These are phyloP conservation scores for Periconia macrospinosa DNA, from an alignment of 2,329 filamentous ascomycete species.

Conservation along the genomic window DNA sequence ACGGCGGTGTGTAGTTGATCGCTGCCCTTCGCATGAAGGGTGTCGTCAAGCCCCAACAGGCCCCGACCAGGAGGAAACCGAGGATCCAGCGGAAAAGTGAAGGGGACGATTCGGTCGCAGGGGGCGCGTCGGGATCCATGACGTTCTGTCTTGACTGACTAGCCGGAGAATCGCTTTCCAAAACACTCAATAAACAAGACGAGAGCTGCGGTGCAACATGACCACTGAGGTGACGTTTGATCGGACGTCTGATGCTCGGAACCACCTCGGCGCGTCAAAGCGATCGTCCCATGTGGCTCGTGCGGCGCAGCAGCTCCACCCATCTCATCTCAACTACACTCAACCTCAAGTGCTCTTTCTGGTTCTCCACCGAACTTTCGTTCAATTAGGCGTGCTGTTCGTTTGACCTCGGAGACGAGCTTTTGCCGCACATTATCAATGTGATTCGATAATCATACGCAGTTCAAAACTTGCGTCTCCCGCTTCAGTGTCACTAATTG, in stretches of 20 bases:
- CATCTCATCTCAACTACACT: no score
- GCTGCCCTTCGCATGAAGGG: conserved; percentile 87
- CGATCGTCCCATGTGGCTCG: not conserved
- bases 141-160: not conserved
- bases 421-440: no score
- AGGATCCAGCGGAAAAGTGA: conserved; percentile 77
- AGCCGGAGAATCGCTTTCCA: not conserved
- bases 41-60: conserved; percentile 92
- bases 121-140: conserved; percentile 37
- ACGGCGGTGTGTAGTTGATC: conserved; percentile 66
- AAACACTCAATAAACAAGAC: not conserved
- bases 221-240: not conserved
- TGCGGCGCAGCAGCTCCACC: not conserved
- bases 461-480: no score
- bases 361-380: no score
- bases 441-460: no score
- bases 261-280: not conserved
- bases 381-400: no score
- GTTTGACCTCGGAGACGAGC: no score
- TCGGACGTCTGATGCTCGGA: conserved; percentile 2
- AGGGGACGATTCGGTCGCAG: conserved; percentile 32
- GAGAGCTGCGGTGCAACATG: conserved; percentile 5
- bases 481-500: no score
- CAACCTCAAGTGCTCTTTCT: no score
- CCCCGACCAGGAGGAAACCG: conserved; percentile 85